Conservation (phyloP, 1,139 yeast species). For the Blastobotrys buckinghamii region DNA sequence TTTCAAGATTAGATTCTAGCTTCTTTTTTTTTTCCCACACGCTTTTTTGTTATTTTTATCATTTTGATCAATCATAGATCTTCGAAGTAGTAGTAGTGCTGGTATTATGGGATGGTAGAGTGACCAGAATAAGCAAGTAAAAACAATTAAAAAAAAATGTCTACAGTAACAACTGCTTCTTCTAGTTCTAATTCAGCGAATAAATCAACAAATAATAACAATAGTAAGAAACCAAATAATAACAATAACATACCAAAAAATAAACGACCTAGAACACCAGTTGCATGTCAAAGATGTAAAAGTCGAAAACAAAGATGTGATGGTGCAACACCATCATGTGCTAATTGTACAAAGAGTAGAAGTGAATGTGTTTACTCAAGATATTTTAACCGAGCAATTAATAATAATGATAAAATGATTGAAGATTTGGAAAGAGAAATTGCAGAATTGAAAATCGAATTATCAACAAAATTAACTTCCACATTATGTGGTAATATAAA, state of each 20-base stretch:
- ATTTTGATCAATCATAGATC: too few species aligned
- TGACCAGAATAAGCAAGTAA: too few species aligned
- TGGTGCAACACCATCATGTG: slow-evolving; percentile 12
- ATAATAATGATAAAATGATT: slow-evolving; percentile 6
- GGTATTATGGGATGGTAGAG: too few species aligned
- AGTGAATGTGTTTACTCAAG: slow-evolving; percentile 13
- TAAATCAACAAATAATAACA: too few species aligned
- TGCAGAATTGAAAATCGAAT: slow-evolving; percentile 2
- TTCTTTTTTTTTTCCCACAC: too few species aligned
- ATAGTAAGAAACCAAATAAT: neutral
- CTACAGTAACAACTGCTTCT: too few species aligned
- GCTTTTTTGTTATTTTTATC: too few species aligned
- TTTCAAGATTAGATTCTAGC: too few species aligned
- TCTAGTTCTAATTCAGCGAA: too few species aligned
- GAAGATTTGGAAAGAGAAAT: slow-evolving; percentile 12
- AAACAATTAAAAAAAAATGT: too few species aligned
- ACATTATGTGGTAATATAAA: neutral
- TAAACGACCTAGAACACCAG: slow-evolving; percentile 12
- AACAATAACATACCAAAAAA: neutral
- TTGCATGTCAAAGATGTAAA: slow-evolving; percentile 17
- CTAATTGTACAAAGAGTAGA: slow-evolving; percentile 11
- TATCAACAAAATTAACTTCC: neutral
- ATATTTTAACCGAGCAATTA: slow-evolving; percentile 6
- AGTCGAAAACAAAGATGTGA: slow-evolving; percentile 16
- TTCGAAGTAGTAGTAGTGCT: too few species aligned